Evolutionary conservation across 2,329 filamentous ascomycete genomes (phyloP).

Genomic region (Aspergillus sp.): DNA sequence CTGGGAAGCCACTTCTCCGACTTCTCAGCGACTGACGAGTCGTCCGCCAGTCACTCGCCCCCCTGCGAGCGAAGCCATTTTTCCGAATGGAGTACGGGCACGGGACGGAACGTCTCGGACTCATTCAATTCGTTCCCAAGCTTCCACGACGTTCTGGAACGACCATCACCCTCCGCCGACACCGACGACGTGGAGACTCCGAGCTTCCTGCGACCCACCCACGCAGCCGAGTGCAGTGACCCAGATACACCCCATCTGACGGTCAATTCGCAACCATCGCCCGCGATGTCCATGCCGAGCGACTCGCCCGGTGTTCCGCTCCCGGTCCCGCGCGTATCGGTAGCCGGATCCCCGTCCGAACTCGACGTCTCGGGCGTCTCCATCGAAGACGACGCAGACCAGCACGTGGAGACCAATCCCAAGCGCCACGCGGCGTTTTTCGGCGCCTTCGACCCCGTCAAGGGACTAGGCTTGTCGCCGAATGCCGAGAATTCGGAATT

Average conservation of each 20-base stretch:
- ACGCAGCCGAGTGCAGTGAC: conserved; percentile 13
- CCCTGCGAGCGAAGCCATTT: conserved; percentile 30
- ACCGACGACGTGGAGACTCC: conserved; percentile 5
- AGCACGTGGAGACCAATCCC: conserved; percentile 23
- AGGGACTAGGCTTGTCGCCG: conserved; percentile 18
- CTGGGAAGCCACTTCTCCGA: conserved; percentile 38
- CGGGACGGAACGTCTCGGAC: conserved; percentile 26
- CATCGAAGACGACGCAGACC: conserved; percentile 20
- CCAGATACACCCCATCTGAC: conserved; percentile 32
- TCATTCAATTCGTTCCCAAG: conserved; percentile 31
- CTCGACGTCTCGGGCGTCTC: conserved; percentile 24
- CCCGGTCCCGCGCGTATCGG: conserved; percentile 18
- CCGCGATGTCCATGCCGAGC: conserved; percentile 19
- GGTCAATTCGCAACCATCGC: conserved; percentile 21
- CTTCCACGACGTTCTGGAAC: conserved; percentile 17
- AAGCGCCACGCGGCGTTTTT: conserved; percentile 33
- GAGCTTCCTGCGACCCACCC: neutral
- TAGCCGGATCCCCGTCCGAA: conserved; percentile 19
- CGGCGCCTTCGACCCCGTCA: conserved; percentile 21
- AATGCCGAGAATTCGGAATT: conserved; percentile 19
- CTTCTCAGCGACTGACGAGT: conserved; percentile 28
- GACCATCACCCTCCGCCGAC: conserved; percentile 9
- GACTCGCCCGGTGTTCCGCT: conserved; percentile 19
- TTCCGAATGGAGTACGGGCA: conserved; percentile 35
- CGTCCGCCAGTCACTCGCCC: conserved; percentile 18